These are phyloP conservation scores for Apophysomyces elegans DNA, from an alignment of 371 early-diverging fungal genomes.

Conservation along the genomic window DNA sequence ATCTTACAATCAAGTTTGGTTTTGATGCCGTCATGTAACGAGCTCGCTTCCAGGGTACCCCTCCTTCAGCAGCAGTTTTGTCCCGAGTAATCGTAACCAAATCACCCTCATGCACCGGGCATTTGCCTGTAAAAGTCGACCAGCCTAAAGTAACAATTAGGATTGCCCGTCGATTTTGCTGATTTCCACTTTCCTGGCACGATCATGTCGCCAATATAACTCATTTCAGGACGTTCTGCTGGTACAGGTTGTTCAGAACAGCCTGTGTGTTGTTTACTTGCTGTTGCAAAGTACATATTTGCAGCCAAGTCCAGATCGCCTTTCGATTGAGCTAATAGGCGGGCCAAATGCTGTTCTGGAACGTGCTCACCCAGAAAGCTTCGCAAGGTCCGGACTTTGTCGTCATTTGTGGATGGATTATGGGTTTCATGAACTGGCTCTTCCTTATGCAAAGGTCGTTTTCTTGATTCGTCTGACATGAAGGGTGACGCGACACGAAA, in stretches of 20 bases:
- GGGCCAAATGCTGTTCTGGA: conserved; percentile 5
- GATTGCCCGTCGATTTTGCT: too few relatives aligned
- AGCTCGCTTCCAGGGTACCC: background rate
- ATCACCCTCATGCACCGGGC: conserved; percentile 40
- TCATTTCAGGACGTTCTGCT: background rate
- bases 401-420: background rate
- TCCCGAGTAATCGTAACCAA: conserved; percentile 26
- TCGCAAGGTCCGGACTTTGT: conserved; percentile 11
- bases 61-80: conserved; percentile 11
- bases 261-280: background rate
- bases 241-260: background rate
- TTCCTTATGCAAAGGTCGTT: background rate
- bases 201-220: conserved; percentile 44
- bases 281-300: conserved; percentile 14
- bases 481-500: background rate
- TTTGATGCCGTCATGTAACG: conserved; percentile 17
- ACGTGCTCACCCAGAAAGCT: conserved; percentile 15
- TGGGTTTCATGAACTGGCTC: background rate
- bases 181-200: conserved; percentile 27
- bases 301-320: conserved; percentile 21
- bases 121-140: conserved; percentile 34
- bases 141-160: conserved; percentile 29
- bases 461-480: background rate
- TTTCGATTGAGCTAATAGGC: conserved; percentile 9
- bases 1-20: conserved; percentile 59